Conservation (phyloP, 164 flowering plant genomes). For the Nelumbo lutea region DNA sequence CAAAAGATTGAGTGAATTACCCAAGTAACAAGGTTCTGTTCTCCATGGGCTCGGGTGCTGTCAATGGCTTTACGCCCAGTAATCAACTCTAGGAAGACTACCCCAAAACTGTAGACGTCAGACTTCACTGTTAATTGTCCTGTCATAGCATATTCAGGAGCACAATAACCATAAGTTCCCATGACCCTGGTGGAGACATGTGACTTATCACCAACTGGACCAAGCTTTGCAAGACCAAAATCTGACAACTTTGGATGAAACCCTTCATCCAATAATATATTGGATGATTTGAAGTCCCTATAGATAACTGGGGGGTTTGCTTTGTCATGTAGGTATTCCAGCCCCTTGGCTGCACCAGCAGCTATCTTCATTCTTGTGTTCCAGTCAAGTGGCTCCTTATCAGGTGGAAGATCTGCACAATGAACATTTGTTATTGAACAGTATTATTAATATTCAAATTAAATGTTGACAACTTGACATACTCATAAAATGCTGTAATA, state of each 20-base stretch:
- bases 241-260: slow-evolving; percentile 74
- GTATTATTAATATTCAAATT: too few species aligned
- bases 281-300: slow-evolving; percentile 64
- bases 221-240: slow-evolving; percentile 61
- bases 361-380: slow-evolving; percentile 75
- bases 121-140: slow-evolving; percentile 49
- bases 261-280: slow-evolving; percentile 50
- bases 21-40: slow-evolving; percentile 49
- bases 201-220: slow-evolving; percentile 43
- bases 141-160: slow-evolving; percentile 56
- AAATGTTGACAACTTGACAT: too few species aligned
- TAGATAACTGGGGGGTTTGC: slow-evolving; percentile 69
- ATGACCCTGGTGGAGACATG: slow-evolving; percentile 55
- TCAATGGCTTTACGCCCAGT: slow-evolving; percentile 49
- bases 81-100: slow-evolving; percentile 47
- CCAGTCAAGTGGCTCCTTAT: slow-evolving; percentile 61
- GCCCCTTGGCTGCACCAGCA: slow-evolving; percentile 69
- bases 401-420: slow-evolving; percentile 35
- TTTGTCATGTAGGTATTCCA: slow-evolving; percentile 56
- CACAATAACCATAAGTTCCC: slow-evolving; percentile 58
- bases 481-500: too few species aligned
- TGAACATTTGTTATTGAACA: slow-evolving; percentile 1
- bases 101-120: slow-evolving; percentile 56
- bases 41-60: slow-evolving; percentile 27
- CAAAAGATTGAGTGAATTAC: slow-evolving; percentile 14